Percentiles rank a stretch among this genome's conserved stretches.
phyloP scores from a whole-genome alignment of 2,329 filamentous ascomycete genomes.

The Cercospora beticola region DNA sequence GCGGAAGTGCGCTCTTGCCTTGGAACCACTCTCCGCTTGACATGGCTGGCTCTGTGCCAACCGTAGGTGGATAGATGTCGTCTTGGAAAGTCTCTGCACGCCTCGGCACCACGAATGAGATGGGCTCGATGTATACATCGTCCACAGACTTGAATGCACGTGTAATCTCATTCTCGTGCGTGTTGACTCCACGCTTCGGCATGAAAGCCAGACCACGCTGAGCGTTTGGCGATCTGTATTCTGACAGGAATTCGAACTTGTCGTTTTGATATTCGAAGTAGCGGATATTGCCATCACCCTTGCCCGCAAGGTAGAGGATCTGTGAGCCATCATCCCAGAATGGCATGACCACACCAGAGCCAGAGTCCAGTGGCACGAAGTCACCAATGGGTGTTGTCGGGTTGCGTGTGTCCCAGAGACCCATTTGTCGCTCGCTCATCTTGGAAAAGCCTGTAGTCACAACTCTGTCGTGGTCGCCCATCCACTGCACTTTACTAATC shows the following conservation, averaged over 20 bases:
- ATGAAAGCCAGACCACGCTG: slow-evolving; percentile 93
- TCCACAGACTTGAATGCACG: slow-evolving; percentile 96
- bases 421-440: slow-evolving; percentile 97
- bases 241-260: slow-evolving; percentile 95
- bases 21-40: slow-evolving; percentile 79
- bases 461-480: slow-evolving; percentile 94
- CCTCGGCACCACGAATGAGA: slow-evolving; percentile 94
- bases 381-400: slow-evolving; percentile 79
- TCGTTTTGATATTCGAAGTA: slow-evolving; percentile 99
- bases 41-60: slow-evolving; percentile 76
- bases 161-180: slow-evolving; percentile 95
- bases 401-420: slow-evolving; percentile 88
- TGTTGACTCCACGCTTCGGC: slow-evolving; percentile 90
- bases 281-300: slow-evolving; percentile 98
- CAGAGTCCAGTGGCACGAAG: slow-evolving; percentile 87
- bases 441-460: slow-evolving; percentile 96
- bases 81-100: slow-evolving; percentile 94
- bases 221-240: slow-evolving; percentile 95
- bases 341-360: slow-evolving; percentile 97
- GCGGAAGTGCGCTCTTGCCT: slow-evolving; percentile 74
- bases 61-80: slow-evolving; percentile 89
- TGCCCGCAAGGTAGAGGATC: slow-evolving; percentile 93
- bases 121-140: slow-evolving; percentile 89
- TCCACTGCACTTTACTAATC: slow-evolving; percentile 95
- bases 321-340: slow-evolving; percentile 99